A percentile compares a stretch with the other conserved stretches of the same genome.
These are phyloP conservation scores for Blastobotrys illinoisensis DNA, from an alignment of 1,139 yeast genomes.

Conservation along the genomic window DNA sequence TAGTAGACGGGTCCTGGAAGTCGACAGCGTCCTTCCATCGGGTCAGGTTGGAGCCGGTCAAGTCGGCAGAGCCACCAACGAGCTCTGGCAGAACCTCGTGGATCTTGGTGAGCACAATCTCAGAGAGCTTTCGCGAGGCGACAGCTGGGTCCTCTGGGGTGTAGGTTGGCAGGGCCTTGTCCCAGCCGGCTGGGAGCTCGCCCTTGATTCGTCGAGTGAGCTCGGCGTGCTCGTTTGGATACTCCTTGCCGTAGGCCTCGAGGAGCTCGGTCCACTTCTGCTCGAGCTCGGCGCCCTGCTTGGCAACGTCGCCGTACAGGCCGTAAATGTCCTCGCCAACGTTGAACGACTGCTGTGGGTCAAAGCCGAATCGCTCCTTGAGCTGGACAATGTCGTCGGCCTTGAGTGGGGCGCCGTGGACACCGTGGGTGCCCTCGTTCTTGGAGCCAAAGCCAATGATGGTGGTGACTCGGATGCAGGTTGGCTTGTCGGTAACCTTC, in stretches of 20 bases:
- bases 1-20: conserved; percentile 86
- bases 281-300: conserved; percentile 60
- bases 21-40: conserved; percentile 80
- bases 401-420: conserved; percentile 97
- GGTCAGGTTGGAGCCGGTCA: conserved; percentile 96
- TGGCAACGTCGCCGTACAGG: conserved; percentile 53
- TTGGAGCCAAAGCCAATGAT: conserved; percentile 94
- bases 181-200: conserved; percentile 85
- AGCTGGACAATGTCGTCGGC: conserved; percentile 87
- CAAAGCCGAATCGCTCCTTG: conserved; percentile 80
- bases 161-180: conserved; percentile 70
- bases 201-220: conserved; percentile 74
- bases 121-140: conserved; percentile 95
- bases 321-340: conserved; percentile 84
- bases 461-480: conserved; percentile 83
- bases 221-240: conserved; percentile 78
- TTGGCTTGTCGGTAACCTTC: conserved; percentile 65
- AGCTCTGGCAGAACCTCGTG: conserved; percentile 75
- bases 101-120: conserved; percentile 65
- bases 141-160: conserved; percentile 72
- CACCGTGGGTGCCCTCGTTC: conserved; percentile 81
- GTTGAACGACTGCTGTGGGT: conserved; percentile 74
- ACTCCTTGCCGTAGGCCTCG: conserved; percentile 57
- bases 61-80: conserved; percentile 97
- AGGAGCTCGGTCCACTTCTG: conserved; percentile 67